Base-by-base conservation (phyloP, 257 asterid species). In the Lycium barbarum region DNA sequence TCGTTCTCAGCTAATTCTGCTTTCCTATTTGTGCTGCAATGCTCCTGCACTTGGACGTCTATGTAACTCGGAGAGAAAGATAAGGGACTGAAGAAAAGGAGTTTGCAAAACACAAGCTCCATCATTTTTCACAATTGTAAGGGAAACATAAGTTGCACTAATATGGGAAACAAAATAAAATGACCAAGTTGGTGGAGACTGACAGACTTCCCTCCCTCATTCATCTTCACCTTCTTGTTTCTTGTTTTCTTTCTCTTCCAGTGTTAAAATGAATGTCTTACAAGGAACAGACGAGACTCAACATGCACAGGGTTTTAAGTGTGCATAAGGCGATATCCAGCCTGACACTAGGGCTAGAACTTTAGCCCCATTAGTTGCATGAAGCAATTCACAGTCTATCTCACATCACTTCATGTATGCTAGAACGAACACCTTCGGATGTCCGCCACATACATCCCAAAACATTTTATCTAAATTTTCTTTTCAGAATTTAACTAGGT, bases 141-240 rank as follows among this genome's bases (percentile, higher is more conserved):
- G 43, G 71, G 18, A 65, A 22, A 11, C 43, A 26, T 11, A 20
- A 20, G 70, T 22, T 38, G 8, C 38, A 10, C 15, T 11, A 10
- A 65, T 5, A 66, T 1, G 4, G 45, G 40, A 66, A 12, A 33
- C 73, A 68, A 36, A 40, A 36, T 67, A 68, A 14, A 40, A 68
- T 7, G 22, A 67, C 9, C 74, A 67, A 14, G 12, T 67, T 35
- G 74, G 14, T 14, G 11, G 3, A 3, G 0, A 67, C 47, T 20
- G 12, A 68, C 90, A 83, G 86, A 90, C 88, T 89, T 85, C 87
- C 85, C 91, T 90, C 90, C 88, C 90, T 82, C 78, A 35, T 62
- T 2, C 70, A 79, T 87, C 92, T 88, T 86, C 88, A 71, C 54
- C 70, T 49, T 15, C 38, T 72, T 73, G 22, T 59, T 79, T 40